Conservation (phyloP, 2,329 filamentous ascomycete genomes). For the Allantophomopsis cytisporea region DNA sequence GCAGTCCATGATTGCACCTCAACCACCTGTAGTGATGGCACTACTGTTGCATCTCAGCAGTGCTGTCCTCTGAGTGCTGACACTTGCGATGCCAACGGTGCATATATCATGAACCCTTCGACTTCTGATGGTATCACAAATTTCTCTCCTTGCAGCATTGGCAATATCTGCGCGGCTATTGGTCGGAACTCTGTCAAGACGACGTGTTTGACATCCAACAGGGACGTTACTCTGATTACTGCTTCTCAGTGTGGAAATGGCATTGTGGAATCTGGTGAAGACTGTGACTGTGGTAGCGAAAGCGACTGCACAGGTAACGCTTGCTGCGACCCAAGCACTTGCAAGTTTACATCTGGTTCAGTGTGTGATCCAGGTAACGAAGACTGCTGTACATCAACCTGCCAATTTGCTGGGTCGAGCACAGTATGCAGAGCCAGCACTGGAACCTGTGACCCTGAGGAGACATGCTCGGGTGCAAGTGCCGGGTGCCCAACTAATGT, state of each 20-base stretch:
- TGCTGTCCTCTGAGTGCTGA: slow-evolving; percentile 67
- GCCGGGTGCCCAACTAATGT: slow-evolving; percentile 63
- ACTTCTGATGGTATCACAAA: slow-evolving; percentile 57
- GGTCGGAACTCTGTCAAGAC: slow-evolving; percentile 64
- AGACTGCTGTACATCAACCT: slow-evolving; percentile 59
- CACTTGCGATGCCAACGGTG: slow-evolving; percentile 61
- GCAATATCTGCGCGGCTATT: slow-evolving; percentile 86
- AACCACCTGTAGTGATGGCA: slow-evolving; percentile 49
- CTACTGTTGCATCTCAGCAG: slow-evolving; percentile 40
- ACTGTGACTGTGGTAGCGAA: slow-evolving; percentile 86
- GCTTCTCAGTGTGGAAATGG: slow-evolving; percentile 89
- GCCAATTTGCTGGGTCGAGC: slow-evolving; percentile 50
- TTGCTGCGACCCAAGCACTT: slow-evolving; percentile 80
- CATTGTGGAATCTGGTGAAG: slow-evolving; percentile 86
- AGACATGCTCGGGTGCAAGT: slow-evolving; percentile 63
- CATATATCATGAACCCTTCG: slow-evolving; percentile 93
- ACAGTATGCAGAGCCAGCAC: slow-evolving; percentile 72
- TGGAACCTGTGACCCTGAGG: slow-evolving; percentile 72
- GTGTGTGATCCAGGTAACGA: slow-evolving; percentile 75
- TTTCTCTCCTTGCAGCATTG: slow-evolving; percentile 82
- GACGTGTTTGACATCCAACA: slow-evolving; percentile 73
- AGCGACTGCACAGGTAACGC: slow-evolving; percentile 56
- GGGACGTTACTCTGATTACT: slow-evolving; percentile 65
- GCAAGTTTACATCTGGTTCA: slow-evolving; percentile 60
- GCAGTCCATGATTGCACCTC: slow-evolving; percentile 85